Percentiles rank a stretch among this genome's conserved stretches.
phyloP scores from a whole-genome alignment of 148 eudicot species.

The Nepenthes mirabilis region DNA sequence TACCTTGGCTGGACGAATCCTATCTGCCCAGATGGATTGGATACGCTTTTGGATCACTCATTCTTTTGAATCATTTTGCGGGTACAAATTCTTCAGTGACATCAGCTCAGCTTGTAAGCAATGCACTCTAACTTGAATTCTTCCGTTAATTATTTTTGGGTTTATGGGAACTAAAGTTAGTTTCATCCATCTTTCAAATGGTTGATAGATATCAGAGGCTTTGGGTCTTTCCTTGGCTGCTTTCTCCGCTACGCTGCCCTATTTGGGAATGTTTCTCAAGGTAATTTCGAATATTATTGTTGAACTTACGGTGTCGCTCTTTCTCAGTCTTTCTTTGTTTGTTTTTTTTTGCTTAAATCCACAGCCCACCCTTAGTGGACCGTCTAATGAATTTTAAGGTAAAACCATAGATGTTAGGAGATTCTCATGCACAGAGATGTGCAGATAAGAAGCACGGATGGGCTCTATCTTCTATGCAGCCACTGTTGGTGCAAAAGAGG shows the following conservation, averaged over 20 bases:
- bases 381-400: too few species aligned
- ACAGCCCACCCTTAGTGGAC: too few species aligned
- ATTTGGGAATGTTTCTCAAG: constrained; percentile 57
- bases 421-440: too few species aligned
- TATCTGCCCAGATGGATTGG: constrained; percentile 96
- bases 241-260: constrained; percentile 61
- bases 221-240: constrained; percentile 85
- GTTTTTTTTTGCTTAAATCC: too few species aligned
- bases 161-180: background rate
- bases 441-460: too few species aligned
- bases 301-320: background rate
- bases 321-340: background rate
- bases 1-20: constrained; percentile 89
- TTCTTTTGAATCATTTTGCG: constrained; percentile 64
- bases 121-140: background rate
- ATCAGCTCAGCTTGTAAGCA: constrained; percentile 76
- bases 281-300: constrained; percentile 11
- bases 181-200: background rate
- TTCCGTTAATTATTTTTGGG: background rate
- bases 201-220: constrained; percentile 63
- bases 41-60: constrained; percentile 66
- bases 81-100: constrained; percentile 43
- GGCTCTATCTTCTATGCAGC: too few species aligned
- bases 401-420: too few species aligned
- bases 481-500: too few species aligned